These are phyloP conservation scores for Astrothelium subdiscretum DNA, from an alignment of 495 filamentous ascomycete species.

Conservation along the genomic window DNA sequence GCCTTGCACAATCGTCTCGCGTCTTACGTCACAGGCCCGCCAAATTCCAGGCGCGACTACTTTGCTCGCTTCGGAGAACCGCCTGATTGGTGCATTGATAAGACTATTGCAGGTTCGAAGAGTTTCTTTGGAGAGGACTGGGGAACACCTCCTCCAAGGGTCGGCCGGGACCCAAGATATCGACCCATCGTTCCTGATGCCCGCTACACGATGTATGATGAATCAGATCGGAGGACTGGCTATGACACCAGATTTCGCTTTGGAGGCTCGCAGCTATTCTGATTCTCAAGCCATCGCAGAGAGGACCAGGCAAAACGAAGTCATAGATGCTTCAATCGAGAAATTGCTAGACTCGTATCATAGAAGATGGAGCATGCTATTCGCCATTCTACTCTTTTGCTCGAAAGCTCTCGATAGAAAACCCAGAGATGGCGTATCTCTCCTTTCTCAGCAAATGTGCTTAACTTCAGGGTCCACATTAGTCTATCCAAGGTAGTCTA, in stretches of 20 bases:
- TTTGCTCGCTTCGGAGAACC: conserved; percentile 12
- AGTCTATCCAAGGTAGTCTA: not conserved
- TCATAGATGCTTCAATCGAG: no score
- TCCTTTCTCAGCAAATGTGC: no score
- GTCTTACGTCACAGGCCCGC: conserved; percentile 16
- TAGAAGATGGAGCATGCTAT: no score
- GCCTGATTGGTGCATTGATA: conserved; percentile 19
- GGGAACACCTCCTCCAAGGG: conserved; percentile 13
- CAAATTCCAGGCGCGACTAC: conserved; percentile 17
- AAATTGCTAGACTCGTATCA: no score
- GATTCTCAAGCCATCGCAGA: no score
- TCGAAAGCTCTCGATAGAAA: no score
- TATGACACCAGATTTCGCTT: not conserved
- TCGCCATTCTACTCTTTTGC: no score
- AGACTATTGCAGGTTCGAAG: conserved; percentile 4
- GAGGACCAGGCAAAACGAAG: no score
- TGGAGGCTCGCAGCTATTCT: not conserved
- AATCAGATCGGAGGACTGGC: not conserved
- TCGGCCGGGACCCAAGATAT: conserved; percentile 18
- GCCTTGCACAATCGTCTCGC: conserved; percentile 16
- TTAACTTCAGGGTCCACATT: no score
- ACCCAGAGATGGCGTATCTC: no score
- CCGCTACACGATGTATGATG: not conserved
- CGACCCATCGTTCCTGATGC: not conserved
- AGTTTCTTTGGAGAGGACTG: conserved; percentile 19